Evolutionary conservation across 495 filamentous ascomycete genomes (phyloP), one percentile per base, ranked within the genome.

Genomic region (Hyaloscypha hepaticicola): DNA sequence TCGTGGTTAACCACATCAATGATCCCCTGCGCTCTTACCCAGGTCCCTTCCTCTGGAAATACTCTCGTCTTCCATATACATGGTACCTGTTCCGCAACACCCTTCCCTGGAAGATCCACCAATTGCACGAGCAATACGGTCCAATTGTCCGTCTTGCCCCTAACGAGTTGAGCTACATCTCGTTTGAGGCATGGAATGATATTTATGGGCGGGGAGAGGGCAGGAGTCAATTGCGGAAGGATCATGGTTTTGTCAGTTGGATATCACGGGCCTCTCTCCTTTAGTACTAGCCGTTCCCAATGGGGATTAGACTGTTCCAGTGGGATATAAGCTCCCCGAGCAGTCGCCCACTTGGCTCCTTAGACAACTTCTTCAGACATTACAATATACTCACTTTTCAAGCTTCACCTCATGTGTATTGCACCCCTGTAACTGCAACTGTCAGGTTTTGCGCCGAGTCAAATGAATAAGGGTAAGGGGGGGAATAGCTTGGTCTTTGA

Each of bases 21-120:
- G 87, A 90, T 69, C 87, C 86, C 5, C 73, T 89, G 6, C 78
- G 83, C 22, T 83, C 83, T 63, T 88, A 88, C 62, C 87, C 87
- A 1, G 88, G 87, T 0, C 87, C 87, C 0, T 72, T 82, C 25
- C 71, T 87, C 8, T 84, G 79, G 63, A 82, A 79, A 68, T 72
- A 84, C 34, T 83, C 86, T 21, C 77, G 81, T 63, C 77, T 78
- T 57, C 83, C 86, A 69, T 75, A 79, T 52, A 74, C 80, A 34
- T 84, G 85, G 63, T 78, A 87, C 71, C 76, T 83, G n/a, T 84
- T 74, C 72, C 78, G 75, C 57, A 82, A 84, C 48, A 81, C 88
- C 64, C 75, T 80, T 2, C 87, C 88, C 59, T 72, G 88, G 48
- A 76, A 85, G 53, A 83, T 87, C 61, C 78, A 76, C 74, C 70